Base-by-base conservation (phyloP, 345 rosid genomes). In the Boechera retrofracta region DNA sequence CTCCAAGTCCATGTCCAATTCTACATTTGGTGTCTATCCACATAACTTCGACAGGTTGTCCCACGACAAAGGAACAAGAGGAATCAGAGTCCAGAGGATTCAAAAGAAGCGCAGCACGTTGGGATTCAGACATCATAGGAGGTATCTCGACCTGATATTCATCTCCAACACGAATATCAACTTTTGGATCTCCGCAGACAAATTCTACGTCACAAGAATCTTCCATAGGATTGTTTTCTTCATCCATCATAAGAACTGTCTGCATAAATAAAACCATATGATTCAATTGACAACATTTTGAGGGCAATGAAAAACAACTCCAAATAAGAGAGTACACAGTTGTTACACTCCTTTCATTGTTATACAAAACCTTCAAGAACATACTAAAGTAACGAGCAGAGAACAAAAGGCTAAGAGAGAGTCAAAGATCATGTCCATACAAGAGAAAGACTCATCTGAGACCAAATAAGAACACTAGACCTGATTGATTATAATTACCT, bases 131-230 rank as follows among this genome's bases (percentile, higher is more conserved):
- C 53, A 86, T 64, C 83, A 86, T 71, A 24, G 82, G 75, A 74
- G 90, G 89, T 75, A 90, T 80, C 77, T 86, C 86, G 4, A 61
- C 90, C 57, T 88, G 96, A 76, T 78, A 90, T 2, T 84, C 83
- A 1, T 86, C 83, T 28, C 96, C 93, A 64, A 88, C 72, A 73
- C 93, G 86, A 38, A 84, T 76, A 69, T 72, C 79, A 66, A 81
- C 60, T 71, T 66, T 73, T 24, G 82, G 89, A 72, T 79, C 81
- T 49, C 91, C 91, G 16, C 76, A 83, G 5, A 75, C 69, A 64
- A 70, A 83, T 72, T 57, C 74, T 42, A 53, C 73, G 8, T 77
- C 85, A 54, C 71, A 77, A 32, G 87, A 78, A 33, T 67, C 77
- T 71, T 78, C 73, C 29, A 63, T 42, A 31, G 33, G 54, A 81